Evolutionary conservation across 768 basidiomycete genomes (phyloP).

Genomic region (Leccinum truebloodii): DNA sequence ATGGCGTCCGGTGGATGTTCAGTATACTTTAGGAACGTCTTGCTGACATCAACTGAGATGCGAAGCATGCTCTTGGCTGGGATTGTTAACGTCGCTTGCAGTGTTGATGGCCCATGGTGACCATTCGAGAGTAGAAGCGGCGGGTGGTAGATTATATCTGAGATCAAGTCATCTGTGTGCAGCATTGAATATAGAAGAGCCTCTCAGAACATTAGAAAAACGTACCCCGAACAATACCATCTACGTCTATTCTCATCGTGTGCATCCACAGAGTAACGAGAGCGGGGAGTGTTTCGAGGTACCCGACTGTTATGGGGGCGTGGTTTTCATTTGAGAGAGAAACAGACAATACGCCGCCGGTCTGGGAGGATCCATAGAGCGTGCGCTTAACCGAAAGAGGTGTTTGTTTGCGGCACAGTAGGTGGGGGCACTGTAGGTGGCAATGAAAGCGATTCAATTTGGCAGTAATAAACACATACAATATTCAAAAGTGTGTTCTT

Average conservation of each 20-base stretch:
- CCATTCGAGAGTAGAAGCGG: conserved; percentile 29
- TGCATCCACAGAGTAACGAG: conserved; percentile 86
- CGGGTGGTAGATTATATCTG: conserved; percentile 59
- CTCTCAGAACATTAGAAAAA: neutral
- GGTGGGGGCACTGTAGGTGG: conserved; percentile 37
- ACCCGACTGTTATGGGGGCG: conserved; percentile 48
- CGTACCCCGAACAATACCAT: conserved; percentile 50
- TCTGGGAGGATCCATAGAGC: conserved; percentile 74
- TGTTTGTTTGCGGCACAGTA: conserved; percentile 42
- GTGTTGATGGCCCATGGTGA: conserved; percentile 52
- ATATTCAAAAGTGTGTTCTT: conserved; percentile 52
- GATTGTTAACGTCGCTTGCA: conserved; percentile 71
- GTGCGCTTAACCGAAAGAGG: conserved; percentile 66
- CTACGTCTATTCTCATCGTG: conserved; percentile 58
- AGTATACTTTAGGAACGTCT: conserved; percentile 88
- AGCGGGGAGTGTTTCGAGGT: conserved; percentile 94
- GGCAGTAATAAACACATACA: conserved; percentile 41
- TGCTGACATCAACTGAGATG: conserved; percentile 73
- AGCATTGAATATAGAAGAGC: neutral
- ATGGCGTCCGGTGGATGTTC: conserved; percentile 97
- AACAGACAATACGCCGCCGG: conserved; percentile 70
- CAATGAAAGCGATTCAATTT: neutral
- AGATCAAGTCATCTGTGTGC: conserved; percentile 59
- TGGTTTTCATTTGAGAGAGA: conserved; percentile 58
- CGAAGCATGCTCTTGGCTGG: conserved; percentile 65